Evolutionary conservation across 2,329 filamentous ascomycete genomes (phyloP), one percentile per base, ranked within the genome.

Genomic region (Dactylellina leptospora): DNA sequence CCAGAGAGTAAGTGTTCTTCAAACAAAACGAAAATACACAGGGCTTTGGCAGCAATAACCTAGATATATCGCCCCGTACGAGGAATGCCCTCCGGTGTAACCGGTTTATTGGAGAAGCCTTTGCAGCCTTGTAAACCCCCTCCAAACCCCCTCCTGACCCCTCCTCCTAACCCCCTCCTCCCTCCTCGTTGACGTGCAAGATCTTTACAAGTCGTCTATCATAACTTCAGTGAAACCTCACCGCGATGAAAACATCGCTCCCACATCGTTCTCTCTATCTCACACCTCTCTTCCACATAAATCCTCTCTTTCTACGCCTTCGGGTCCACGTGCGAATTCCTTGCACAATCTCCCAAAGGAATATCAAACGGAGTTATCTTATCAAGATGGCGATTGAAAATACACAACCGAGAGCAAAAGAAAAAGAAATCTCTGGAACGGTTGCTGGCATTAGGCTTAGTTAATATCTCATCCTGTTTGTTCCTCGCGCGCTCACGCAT

Each of bases 1-100:
- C 97, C 83, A 89, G 95, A 96, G 95, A 97, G 95, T 99, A 96
- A 97, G 95, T 97, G 86, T 83, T 62, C 60, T 61, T 33, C 27
- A 38, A 58, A 53, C 44, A 38, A 33, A 66, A 44, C n/a, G 27
- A 54, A 60, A 53, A n/a, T n/a, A 33, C 33, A 50, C 60, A 61
- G 28, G 44, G 47, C 38, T 60, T 45, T 64, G 40, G 59, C 42
- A 48, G 59, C 45, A 58, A 72, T 72, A 72, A 72, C 68, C 36
- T 64, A 72, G 68, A 63, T 64, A 45, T 45, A 54, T 64, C 59
- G 53, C 59, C 59, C n/a, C 58, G 59, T 54, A 72, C 54, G 59
- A 72, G 68, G 59, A 48, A 64, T 64, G 54, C 64, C 68, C 68
- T 64, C 53, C 64, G 68, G 59, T 59, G 60, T 55, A 64, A 27